These are phyloP conservation scores for Penicillium lividum DNA, from an alignment of 495 filamentous ascomycete species.

Conservation along the genomic window DNA sequence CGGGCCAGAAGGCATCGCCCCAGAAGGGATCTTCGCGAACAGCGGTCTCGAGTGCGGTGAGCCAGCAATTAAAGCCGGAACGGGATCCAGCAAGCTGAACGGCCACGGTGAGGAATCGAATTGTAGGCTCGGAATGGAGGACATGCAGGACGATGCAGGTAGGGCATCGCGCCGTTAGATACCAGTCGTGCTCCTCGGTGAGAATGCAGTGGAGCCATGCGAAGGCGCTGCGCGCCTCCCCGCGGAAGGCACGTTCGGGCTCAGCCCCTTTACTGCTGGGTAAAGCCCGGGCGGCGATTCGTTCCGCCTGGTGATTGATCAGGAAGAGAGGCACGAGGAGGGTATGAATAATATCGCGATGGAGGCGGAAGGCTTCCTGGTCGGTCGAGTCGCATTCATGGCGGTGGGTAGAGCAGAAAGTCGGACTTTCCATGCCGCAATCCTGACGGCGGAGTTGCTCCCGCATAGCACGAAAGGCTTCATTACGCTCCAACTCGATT, in stretches of 20 bases:
- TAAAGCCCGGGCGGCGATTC: conserved; percentile 48
- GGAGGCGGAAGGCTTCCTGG: conserved; percentile 54
- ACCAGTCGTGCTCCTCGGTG: conserved; percentile 60
- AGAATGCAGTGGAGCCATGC: conserved; percentile 63
- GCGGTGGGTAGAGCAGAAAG: conserved; percentile 53
- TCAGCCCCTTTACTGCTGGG: conserved; percentile 50
- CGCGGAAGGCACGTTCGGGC: conserved; percentile 59
- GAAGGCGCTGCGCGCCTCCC: conserved; percentile 59
- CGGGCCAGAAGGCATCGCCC: conserved; percentile 56
- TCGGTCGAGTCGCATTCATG: conserved; percentile 40
- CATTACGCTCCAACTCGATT: conserved; percentile 41
- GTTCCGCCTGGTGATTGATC: conserved; percentile 54
- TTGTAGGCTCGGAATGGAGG: conserved; percentile 58
- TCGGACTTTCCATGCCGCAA: conserved; percentile 39
- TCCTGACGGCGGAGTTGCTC: conserved; percentile 47
- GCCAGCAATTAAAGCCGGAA: conserved; percentile 56
- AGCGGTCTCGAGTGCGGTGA: conserved; percentile 52
- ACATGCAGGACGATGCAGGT: conserved; percentile 56
- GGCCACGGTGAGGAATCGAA: conserved; percentile 58
- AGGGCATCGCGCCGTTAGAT: conserved; percentile 56
- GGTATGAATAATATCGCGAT: conserved; percentile 62
- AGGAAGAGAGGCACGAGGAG: conserved; percentile 59
- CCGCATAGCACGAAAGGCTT: conserved; percentile 46
- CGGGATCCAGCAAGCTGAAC: conserved; percentile 51
- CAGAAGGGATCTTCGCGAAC: conserved; percentile 58